phyloP scores from a whole-genome alignment of 768 basidiomycete genomes.

The Crucibulum laeve region DNA sequence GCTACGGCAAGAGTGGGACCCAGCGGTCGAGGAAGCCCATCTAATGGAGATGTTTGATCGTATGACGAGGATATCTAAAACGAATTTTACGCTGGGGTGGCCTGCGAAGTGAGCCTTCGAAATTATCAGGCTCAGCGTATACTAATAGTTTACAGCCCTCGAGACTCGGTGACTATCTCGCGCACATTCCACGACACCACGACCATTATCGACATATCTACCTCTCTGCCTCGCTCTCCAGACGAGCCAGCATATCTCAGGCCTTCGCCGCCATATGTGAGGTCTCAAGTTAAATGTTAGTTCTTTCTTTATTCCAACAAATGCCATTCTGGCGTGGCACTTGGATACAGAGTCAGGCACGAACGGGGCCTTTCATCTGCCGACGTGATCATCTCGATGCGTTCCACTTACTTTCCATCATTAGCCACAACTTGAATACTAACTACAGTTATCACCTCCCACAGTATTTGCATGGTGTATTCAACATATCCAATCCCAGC shows the following conservation, averaged over 20 bases:
- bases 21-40: constrained; percentile 81
- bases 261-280: constrained; percentile 88
- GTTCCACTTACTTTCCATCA: no score
- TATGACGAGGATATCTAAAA: constrained; percentile 81
- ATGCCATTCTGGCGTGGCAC: no score
- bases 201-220: constrained; percentile 86
- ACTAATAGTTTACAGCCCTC: constrained; percentile 50
- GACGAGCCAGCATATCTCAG: constrained; percentile 91
- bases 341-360: no score
- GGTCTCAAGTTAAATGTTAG: constrained; percentile 76
- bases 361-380: no score
- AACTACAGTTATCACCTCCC: constrained; percentile 7
- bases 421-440: no score
- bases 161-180: constrained; percentile 93
- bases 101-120: constrained; percentile 77
- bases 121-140: constrained; percentile 2
- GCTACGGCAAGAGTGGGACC: constrained; percentile 88
- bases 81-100: constrained; percentile 93
- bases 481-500: constrained; percentile 51
- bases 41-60: constrained; percentile 85
- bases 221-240: constrained; percentile 86
- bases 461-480: constrained; percentile 91
- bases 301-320: constrained; percentile 7
- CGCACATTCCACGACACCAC: constrained; percentile 76
- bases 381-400: no score